Evolutionary conservation across 169 alveolate species (phyloP).

Genomic region (Babesia sp.): DNA sequence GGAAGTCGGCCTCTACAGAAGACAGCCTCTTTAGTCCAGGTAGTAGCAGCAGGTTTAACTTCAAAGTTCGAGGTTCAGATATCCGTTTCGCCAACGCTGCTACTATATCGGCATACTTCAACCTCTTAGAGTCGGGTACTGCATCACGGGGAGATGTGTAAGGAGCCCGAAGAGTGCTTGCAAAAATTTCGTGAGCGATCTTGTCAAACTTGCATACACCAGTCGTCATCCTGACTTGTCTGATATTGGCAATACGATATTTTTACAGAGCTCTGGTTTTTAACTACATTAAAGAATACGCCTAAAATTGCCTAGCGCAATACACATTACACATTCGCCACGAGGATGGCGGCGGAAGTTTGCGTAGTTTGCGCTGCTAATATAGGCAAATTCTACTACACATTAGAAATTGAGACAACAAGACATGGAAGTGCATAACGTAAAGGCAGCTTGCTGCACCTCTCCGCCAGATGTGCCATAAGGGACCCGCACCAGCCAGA

Average conservation of each 20-base stretch:
- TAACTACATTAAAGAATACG: not conserved
- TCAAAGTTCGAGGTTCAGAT: constrained; percentile 11
- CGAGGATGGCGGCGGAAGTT: not conserved
- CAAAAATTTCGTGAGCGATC: constrained; percentile 53
- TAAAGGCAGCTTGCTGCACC: too few relatives aligned
- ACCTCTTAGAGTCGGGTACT: constrained; percentile 10
- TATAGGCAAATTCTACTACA: not conserved
- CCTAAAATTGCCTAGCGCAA: not conserved
- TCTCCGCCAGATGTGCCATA: too few relatives aligned
- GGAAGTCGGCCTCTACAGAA: constrained; percentile 47
- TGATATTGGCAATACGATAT: too few relatives aligned
- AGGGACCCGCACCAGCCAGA: too few relatives aligned
- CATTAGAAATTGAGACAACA: too few relatives aligned
- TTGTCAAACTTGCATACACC: constrained; percentile 27
- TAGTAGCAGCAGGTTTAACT: constrained; percentile 28
- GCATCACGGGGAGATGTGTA: constrained; percentile 25
- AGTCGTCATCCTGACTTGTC: not conserved
- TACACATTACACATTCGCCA: not conserved
- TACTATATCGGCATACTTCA: constrained; percentile 9
- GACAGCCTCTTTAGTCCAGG: constrained; percentile 13
- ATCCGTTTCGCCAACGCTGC: constrained; percentile 9
- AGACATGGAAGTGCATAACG: too few relatives aligned
- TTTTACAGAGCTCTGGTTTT: too few relatives aligned
- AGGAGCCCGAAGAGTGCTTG: constrained; percentile 30
- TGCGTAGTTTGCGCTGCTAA: not conserved